Conservation (phyloP, 2,329 filamentous ascomycete species). For the Cordyceps pruinosa region DNA sequence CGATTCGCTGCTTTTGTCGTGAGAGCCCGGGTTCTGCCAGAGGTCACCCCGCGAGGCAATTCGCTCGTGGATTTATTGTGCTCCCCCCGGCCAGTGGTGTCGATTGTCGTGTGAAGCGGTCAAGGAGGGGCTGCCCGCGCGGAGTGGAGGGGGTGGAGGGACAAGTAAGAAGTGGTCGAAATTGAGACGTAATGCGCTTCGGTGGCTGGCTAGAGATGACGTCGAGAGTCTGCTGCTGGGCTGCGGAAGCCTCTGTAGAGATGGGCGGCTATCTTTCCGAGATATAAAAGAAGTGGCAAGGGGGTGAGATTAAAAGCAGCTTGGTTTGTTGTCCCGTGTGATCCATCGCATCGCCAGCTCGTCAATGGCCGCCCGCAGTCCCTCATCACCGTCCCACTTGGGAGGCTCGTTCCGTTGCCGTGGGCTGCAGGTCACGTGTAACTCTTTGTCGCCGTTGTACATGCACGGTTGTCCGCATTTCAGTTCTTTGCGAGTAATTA, state of each 20-base stretch:
- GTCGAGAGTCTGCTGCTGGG: neutral
- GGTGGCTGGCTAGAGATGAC: neutral
- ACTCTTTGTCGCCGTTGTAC: neutral
- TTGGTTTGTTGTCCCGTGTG: neutral
- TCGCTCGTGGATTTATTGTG: neutral
- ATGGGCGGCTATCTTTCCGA: neutral
- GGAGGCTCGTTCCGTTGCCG: conserved; percentile 6
- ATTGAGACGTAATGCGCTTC: conserved; percentile 2
- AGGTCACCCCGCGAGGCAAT: conserved; percentile 6
- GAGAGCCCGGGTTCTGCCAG: neutral
- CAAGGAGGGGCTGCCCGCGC: conserved; percentile 9
- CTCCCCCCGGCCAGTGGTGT: neutral
- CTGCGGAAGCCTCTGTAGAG: neutral
- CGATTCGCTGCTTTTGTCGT: neutral
- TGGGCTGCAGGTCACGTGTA: conserved; percentile 11
- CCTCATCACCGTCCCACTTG: neutral
- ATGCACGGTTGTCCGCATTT: neutral
- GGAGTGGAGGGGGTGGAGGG: conserved; percentile 10
- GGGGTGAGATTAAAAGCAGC: neutral
- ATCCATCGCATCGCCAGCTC: neutral
- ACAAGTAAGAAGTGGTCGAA: neutral
- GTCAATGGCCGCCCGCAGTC: neutral
- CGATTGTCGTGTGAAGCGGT: conserved; percentile 7
- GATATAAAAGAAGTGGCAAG: neutral
- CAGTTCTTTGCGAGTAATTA: too few relatives aligned